Percentiles rank a stretch among this genome's conserved stretches.
phyloP scores from a whole-genome alignment of 441 rosid genomes.

The Pelargonium citronellum region DNA sequence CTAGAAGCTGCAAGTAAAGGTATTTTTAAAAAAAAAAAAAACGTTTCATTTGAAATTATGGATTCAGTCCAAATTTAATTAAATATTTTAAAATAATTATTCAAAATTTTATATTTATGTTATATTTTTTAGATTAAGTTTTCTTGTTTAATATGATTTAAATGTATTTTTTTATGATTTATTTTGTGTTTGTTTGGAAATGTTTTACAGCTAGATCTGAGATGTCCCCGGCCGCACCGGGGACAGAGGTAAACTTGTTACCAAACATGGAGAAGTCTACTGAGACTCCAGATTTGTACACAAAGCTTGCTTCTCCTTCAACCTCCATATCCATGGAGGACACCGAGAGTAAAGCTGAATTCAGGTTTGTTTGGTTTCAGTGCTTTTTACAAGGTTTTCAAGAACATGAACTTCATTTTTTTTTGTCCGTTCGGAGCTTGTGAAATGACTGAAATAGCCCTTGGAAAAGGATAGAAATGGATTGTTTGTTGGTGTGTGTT shows the following conservation, averaged over 20 bases:
- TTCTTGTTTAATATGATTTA: neutral
- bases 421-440: too few relatives aligned
- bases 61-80: neutral
- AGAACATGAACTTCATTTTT: too few relatives aligned
- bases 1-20: neutral
- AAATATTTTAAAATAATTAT: neutral
- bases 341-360: neutral
- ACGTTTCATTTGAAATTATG: neutral
- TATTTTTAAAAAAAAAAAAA: neutral
- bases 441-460: too few relatives aligned
- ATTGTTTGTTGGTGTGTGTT: too few relatives aligned
- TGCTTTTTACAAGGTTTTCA: too few relatives aligned
- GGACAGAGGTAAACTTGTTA: neutral
- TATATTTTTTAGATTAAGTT: neutral
- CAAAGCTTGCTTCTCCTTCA: too few relatives aligned
- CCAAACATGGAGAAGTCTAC: neutral
- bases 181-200: neutral
- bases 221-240: neutral
- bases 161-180: too few relatives aligned
- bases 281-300: neutral
- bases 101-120: neutral
- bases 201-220: neutral
- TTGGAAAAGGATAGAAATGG: too few relatives aligned
- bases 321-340: too few relatives aligned
- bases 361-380: too few relatives aligned